Conservation (phyloP, 163 green algal species). For the Scenedesmus sp. region DNA sequence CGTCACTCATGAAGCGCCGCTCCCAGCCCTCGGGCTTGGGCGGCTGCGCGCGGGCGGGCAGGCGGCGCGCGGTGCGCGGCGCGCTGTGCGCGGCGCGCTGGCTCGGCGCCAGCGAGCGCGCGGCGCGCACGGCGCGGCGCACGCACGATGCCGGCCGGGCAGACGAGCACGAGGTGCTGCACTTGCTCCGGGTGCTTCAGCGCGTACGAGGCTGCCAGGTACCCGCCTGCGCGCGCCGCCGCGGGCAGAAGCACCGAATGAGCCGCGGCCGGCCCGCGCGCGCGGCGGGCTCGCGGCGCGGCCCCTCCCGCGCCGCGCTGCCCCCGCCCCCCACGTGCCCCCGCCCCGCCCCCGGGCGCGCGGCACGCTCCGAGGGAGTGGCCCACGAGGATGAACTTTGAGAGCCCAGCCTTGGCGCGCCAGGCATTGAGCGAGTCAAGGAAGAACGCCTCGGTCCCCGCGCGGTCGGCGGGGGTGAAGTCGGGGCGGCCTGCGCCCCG, state of each 20-base stretch:
- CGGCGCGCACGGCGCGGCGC: not conserved
- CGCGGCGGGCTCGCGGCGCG: too few species aligned
- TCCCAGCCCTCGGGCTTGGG: constrained; percentile 69
- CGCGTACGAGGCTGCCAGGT: constrained; percentile 83
- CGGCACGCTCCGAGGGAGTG: constrained; percentile 87
- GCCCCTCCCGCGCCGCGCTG: too few species aligned
- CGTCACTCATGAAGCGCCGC: constrained; percentile 42
- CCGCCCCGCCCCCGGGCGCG: too few species aligned
- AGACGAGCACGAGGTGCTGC: constrained; percentile 89
- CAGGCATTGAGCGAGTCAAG: constrained; percentile 73
- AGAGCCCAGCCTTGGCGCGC: constrained; percentile 53
- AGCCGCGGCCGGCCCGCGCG: too few species aligned
- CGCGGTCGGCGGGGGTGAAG: constrained; percentile 63
- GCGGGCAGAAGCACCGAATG: too few species aligned
- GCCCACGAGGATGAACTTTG: constrained; percentile 81
- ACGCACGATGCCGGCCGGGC: constrained; percentile 78
- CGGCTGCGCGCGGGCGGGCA: constrained; percentile 48
- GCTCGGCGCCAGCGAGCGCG: too few species aligned
- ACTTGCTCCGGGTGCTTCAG: constrained; percentile 82
- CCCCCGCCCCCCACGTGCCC: too few species aligned
- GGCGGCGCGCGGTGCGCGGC: too few species aligned
- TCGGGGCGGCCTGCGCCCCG: constrained; percentile 61
- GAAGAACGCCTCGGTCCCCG: constrained; percentile 83
- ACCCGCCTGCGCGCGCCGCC: constrained; percentile 55
- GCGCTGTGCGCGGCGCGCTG: too few species aligned